Conservation (phyloP, 805 yeast species). For the Yamadazyma nakazawae region DNA sequence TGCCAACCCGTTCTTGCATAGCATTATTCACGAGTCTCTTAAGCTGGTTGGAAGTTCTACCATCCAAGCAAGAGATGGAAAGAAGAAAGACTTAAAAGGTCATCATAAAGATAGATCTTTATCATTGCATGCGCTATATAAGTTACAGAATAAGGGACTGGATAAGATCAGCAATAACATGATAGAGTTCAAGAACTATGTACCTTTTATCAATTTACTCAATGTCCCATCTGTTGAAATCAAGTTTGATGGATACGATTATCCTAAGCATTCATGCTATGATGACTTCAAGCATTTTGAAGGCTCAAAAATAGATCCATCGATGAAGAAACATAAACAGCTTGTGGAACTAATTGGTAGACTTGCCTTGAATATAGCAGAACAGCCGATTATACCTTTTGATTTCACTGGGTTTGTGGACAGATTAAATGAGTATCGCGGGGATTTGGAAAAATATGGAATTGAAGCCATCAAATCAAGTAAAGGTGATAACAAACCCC, state of each 20-base stretch:
- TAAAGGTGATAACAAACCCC: slow-evolving; percentile 14
- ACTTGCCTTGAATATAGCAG: slow-evolving; percentile 57
- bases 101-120: slow-evolving; percentile 11
- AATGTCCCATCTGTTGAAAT: slow-evolving; percentile 73
- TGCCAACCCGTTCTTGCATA: slow-evolving; percentile 63
- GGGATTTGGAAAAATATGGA: slow-evolving; percentile 43
- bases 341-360: slow-evolving; percentile 55
- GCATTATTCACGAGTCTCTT: slow-evolving; percentile 44
- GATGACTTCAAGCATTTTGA: slow-evolving; percentile 63
- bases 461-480: slow-evolving; percentile 17
- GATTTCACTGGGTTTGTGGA: slow-evolving; percentile 48
- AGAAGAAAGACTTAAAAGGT: not conserved
- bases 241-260: slow-evolving; percentile 41
- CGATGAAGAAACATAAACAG: slow-evolving; percentile 52
- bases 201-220: slow-evolving; percentile 59
- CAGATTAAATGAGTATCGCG: slow-evolving; percentile 40
- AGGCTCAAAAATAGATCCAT: slow-evolving; percentile 47
- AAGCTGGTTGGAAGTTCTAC: slow-evolving; percentile 19
- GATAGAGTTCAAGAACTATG: slow-evolving; percentile 54
- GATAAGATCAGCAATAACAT: slow-evolving; percentile 29
- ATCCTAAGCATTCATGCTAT: slow-evolving; percentile 56
- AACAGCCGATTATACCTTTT: slow-evolving; percentile 74
- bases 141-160: slow-evolving; percentile 22
- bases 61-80: slow-evolving; percentile 7
- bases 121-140: slow-evolving; percentile 22